These are phyloP conservation scores for Pythium apleroticum DNA, from an alignment of 352 stramenopile genomes.

Conservation along the genomic window DNA sequence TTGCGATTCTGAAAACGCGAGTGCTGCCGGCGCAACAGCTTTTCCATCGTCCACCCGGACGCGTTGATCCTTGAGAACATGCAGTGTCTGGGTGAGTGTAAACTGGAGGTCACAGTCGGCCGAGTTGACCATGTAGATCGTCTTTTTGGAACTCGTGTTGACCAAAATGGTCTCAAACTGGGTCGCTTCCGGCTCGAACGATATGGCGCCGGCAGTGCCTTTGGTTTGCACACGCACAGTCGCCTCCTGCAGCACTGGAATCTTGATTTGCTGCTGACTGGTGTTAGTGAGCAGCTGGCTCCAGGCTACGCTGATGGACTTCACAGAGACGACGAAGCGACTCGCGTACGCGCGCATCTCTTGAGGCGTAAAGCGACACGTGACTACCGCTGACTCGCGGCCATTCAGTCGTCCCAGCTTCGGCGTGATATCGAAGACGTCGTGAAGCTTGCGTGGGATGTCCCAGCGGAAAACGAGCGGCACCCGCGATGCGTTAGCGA, in stretches of 20 bases:
- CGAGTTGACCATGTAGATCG: slow-evolving; percentile 70
- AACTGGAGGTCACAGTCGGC: slow-evolving; percentile 79
- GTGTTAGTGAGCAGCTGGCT: slow-evolving; percentile 24
- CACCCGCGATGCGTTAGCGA: slow-evolving; percentile 83
- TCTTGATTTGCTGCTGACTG: slow-evolving; percentile 1
- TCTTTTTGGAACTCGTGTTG: slow-evolving; percentile 68
- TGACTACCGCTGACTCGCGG: slow-evolving; percentile 64
- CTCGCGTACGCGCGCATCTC: slow-evolving; percentile 72
- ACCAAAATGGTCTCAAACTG: slow-evolving; percentile 86
- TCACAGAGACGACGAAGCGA: slow-evolving; percentile 63
- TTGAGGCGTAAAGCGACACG: slow-evolving; percentile 78
- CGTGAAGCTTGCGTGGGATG: slow-evolving; percentile 53
- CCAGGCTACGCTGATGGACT: slow-evolving; percentile 66
- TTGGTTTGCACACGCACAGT: slow-evolving; percentile 66
- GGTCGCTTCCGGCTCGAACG: slow-evolving; percentile 68
- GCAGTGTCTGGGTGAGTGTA: slow-evolving; percentile 42
- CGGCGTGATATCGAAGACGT: slow-evolving; percentile 65
- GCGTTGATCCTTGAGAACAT: slow-evolving; percentile 16
- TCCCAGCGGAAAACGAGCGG: slow-evolving; percentile 86
- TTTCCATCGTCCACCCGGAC: neutral
- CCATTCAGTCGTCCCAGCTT: slow-evolving; percentile 80
- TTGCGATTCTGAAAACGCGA: slow-evolving; percentile 60
- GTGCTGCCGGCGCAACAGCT: slow-evolving; percentile 6
- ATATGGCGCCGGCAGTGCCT: slow-evolving; percentile 69
- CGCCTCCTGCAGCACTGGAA: slow-evolving; percentile 64